Base-by-base conservation (phyloP, 2,329 filamentous ascomycete species). In the Graphium sp. region DNA sequence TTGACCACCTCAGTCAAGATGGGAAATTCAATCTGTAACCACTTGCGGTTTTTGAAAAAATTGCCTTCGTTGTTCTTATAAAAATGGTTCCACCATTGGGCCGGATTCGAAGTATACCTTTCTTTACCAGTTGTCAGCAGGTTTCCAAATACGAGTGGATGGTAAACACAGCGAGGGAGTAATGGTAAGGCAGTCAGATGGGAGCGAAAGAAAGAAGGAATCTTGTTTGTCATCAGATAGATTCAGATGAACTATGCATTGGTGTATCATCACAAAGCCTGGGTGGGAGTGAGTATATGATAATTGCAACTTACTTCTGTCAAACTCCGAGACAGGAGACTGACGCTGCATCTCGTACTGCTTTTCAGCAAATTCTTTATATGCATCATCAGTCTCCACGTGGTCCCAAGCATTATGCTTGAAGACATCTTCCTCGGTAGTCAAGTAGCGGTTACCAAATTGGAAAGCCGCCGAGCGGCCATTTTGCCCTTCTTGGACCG, bases 371-470 rank as follows among this genome's bases (percentile, higher is more conserved):
- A 89, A 93, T 46, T 79, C 71, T 46, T 77, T 75, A 62, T 93
- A 95, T 22, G 74, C 66, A 41, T 82, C 73, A 56, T 95, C 87
- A 48, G 84, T 84, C 53, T 87, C 77, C 47, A 95, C 89, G 49
- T 98, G 87, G 50, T 98, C 89, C 89, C 89, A 98, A 21, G 89
- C 89, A 52, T 98, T 98, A 69, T 89, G 93, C 50, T 91, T 79
- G 56, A 87, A 98, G 44, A 92, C 81, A 48, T 95, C 67, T 56
- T 93, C 85, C 46, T 74, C 71, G 49, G 87, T 66, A 43, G 79
- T 73, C 29, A 98, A 70, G 44, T 69, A 80, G 34, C 87, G 81
- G 26, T 81, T 89, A 35, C 89, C 89, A 51, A 98, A 98, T 53
- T 91, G 78, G 53, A 95, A 98, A 12, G 89, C 89, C 46, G 94